Conservation (phyloP, 129 eudicot genomes). For the Flaveria trinervia region DNA sequence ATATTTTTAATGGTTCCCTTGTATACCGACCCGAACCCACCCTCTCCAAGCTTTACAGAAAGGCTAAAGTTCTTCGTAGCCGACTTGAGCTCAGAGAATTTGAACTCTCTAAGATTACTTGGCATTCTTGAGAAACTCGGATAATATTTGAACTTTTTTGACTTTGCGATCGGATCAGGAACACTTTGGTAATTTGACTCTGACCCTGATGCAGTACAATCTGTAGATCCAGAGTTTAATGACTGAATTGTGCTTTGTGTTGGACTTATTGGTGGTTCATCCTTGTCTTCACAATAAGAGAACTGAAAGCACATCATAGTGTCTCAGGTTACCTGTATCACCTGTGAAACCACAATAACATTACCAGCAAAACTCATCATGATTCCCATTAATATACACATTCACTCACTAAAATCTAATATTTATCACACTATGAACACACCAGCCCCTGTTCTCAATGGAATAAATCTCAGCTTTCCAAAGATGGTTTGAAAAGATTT, state of each 20-base stretch:
- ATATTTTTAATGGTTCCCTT: slow-evolving; percentile 57
- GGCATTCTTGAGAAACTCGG: slow-evolving; percentile 59
- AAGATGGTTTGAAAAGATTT: neutral
- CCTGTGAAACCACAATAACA: neutral
- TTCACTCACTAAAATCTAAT: neutral
- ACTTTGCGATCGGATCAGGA: slow-evolving; percentile 58
- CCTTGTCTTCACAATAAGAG: slow-evolving; percentile 51
- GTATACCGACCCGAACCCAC: slow-evolving; percentile 91
- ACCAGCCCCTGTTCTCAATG: neutral
- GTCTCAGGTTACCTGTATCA: slow-evolving; percentile 15
- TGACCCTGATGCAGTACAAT: slow-evolving; percentile 53
- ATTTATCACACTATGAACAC: too few relatives aligned
- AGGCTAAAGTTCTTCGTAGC: slow-evolving; percentile 74
- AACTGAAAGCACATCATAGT: slow-evolving; percentile 70
- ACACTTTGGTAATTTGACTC: slow-evolving; percentile 55
- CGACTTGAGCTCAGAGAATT: slow-evolving; percentile 66
- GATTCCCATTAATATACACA: neutral
- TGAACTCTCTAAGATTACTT: slow-evolving; percentile 69
- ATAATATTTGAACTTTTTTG: slow-evolving; percentile 43
- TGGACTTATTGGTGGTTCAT: slow-evolving; percentile 40
- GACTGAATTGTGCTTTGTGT: slow-evolving; percentile 45
- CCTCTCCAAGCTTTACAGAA: slow-evolving; percentile 84
- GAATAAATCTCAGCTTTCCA: neutral
- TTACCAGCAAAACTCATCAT: neutral
- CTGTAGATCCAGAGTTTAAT: slow-evolving; percentile 48